A percentile compares a stretch with the other conserved stretches of the same genome.
Conservation (phyloP, 257 asterid genomes). For the Vinca minor region DNA sequence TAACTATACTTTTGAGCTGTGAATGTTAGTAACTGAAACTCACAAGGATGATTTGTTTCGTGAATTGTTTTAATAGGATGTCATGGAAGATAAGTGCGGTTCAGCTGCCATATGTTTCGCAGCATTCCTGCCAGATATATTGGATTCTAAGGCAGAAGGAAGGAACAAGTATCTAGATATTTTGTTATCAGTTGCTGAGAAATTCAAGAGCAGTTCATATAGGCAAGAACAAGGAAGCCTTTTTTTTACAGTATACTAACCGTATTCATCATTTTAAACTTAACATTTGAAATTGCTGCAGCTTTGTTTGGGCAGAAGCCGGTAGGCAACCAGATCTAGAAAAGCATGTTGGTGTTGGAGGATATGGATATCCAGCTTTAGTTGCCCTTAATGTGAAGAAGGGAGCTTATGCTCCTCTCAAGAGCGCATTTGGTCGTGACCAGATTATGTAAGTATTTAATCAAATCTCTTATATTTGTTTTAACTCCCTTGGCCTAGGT, state of each 20-base stretch:
- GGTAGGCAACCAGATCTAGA: slow-evolving; percentile 88
- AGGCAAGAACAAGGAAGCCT: slow-evolving; percentile 41
- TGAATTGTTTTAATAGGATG: slow-evolving; percentile 42
- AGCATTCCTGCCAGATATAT: slow-evolving; percentile 84
- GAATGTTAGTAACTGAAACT: background rate
- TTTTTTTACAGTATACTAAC: background rate
- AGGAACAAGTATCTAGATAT: slow-evolving; percentile 69
- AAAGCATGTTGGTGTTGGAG: slow-evolving; percentile 82
- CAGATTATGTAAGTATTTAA: slow-evolving; percentile 67
- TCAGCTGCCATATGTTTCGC: slow-evolving; percentile 87
- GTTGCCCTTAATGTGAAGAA: slow-evolving; percentile 80
- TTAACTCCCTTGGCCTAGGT: too few species aligned
- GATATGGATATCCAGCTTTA: slow-evolving; percentile 92
- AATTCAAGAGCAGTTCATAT: slow-evolving; percentile 72
- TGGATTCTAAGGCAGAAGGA: slow-evolving; percentile 92
- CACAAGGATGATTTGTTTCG: background rate
- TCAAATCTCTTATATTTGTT: too few species aligned
- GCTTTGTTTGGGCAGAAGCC: slow-evolving; percentile 87
- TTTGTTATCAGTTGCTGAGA: slow-evolving; percentile 73
- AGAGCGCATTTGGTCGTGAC: slow-evolving; percentile 69
- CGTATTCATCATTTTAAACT: too few species aligned
- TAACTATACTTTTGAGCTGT: background rate
- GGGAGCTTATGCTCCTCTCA: slow-evolving; percentile 73
- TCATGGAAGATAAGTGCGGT: slow-evolving; percentile 85
- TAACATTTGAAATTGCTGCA: slow-evolving; percentile 34